phyloP scores from a whole-genome alignment of 352 stramenopile genomes.

The Thraustochytrium striatum region DNA sequence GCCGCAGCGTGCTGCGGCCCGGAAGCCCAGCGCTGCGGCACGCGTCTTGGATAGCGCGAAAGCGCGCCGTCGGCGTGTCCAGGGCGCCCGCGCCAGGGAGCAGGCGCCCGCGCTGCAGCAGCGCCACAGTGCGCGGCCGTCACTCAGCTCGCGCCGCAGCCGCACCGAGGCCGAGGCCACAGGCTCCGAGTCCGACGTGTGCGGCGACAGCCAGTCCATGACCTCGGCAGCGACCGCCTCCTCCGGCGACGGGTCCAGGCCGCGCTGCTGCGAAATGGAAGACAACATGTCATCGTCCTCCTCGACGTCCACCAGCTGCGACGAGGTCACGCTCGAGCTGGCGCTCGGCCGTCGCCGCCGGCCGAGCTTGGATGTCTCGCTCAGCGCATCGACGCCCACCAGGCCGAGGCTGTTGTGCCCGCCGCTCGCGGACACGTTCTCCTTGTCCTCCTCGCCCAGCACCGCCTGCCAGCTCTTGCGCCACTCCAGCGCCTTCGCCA shows the following conservation, averaged over 20 bases:
- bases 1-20: not conserved
- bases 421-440: not conserved
- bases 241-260: not conserved
- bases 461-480: not conserved
- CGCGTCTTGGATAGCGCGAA: not conserved
- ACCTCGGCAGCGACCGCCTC: not conserved
- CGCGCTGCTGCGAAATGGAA: conserved; percentile 4
- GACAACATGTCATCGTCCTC: conserved; percentile 22
- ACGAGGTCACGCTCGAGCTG: not conserved
- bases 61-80: not conserved
- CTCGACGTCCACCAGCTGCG: conserved; percentile 2
- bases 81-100: not conserved
- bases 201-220: conserved; percentile 2
- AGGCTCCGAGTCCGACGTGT: not conserved
- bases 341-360: too few species aligned
- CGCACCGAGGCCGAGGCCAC: not conserved
- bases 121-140: not conserved
- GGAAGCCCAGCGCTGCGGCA: conserved; percentile 9
- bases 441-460: conserved; percentile 22
- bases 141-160: not conserved
- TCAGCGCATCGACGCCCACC: not conserved
- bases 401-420: not conserved
- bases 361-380: too few species aligned
- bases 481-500: conserved; percentile 25
- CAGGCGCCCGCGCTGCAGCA: not conserved